Evolutionary conservation across 2,329 filamentous ascomycete genomes (phyloP), one percentile per base, ranked within the genome.

Genomic region (Alternaria incomplexa): DNA sequence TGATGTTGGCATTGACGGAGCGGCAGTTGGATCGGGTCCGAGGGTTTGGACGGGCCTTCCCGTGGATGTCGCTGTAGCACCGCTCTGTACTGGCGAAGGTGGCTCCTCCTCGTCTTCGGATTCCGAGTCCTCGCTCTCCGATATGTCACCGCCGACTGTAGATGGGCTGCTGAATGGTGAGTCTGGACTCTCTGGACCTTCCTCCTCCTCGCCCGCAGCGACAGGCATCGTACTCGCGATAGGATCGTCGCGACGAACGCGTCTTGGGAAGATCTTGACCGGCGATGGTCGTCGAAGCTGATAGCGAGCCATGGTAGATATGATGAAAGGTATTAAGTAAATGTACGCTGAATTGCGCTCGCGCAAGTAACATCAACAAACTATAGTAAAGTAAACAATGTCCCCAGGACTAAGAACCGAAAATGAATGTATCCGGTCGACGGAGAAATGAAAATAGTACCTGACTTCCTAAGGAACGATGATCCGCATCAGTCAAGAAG

Each of bases 361-460:
- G 58, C 46, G 32, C 44, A 61, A 61, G 22, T 52, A 52, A 56
- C 40, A 48, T 32, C 54, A 61, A 56, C 50, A 63, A 56, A 43
- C 40, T 46, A 52, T 25, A 57, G 22, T 11, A 51, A 20, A 11
- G 26, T 53, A 64, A 61, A 55, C 62, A 64, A 60, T 57, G 75
- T 75, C 74, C 28, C 72, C 72, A 72, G 73, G 75, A 77, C 72
- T 56, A 68, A 30, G 59, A 72, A 72, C 60, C 25, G 55, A 71
- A 74, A 58, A 62, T 36, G 32, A 66, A 63, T 63, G 57, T 59
- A 70, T 68, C 73, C 75, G 74, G 56, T 78, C 75, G 76, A 77
- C 74, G 73, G 76, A 73, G 55, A 17, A 25, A 46, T 36, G 58
- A 64, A 69, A 64, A 55, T 65, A 70, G 66, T 61, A 63, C 62